Evolutionary conservation across 495 filamentous ascomycete genomes (phyloP).

Genomic region (Cryomyces minteri): DNA sequence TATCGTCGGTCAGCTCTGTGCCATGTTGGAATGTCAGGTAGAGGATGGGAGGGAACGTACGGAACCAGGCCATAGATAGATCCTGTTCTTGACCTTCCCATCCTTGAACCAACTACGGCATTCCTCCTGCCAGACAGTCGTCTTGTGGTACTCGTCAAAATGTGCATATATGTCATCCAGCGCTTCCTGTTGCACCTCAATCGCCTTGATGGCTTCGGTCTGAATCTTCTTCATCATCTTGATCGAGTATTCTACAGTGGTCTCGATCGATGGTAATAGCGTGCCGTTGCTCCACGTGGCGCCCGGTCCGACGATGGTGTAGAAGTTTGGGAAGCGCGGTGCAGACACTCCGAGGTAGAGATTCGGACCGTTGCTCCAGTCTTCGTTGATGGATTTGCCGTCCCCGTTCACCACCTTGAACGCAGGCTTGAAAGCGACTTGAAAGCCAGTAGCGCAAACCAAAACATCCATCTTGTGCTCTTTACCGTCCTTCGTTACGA

Average conservation of each 20-base stretch:
- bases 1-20: neutral
- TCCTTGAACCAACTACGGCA: slow-evolving; percentile 24
- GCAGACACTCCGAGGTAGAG: slow-evolving; percentile 14
- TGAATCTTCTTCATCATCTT: slow-evolving; percentile 20
- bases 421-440: slow-evolving; percentile 12
- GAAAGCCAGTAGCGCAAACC: slow-evolving; percentile 15
- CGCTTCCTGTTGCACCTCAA: slow-evolving; percentile 19
- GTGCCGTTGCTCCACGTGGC: slow-evolving; percentile 17
- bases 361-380: slow-evolving; percentile 10
- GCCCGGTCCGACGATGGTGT: slow-evolving; percentile 15
- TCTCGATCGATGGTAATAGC: slow-evolving; percentile 17
- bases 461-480: slow-evolving; percentile 14
- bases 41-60: slow-evolving; percentile 6
- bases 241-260: slow-evolving; percentile 15
- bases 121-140: slow-evolving; percentile 17
- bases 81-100: slow-evolving; percentile 23
- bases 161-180: slow-evolving; percentile 18
- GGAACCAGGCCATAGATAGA: slow-evolving; percentile 22
- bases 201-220: slow-evolving; percentile 15
- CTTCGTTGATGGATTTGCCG: slow-evolving; percentile 11
- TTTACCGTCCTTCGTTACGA: slow-evolving; percentile 9
- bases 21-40: neutral
- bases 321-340: slow-evolving; percentile 16
- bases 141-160: slow-evolving; percentile 16
- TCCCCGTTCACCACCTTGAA: slow-evolving; percentile 9